Base-by-base conservation (phyloP, 1,284 basidiomycete genomes). In the Cystobasidium pallidum region DNA sequence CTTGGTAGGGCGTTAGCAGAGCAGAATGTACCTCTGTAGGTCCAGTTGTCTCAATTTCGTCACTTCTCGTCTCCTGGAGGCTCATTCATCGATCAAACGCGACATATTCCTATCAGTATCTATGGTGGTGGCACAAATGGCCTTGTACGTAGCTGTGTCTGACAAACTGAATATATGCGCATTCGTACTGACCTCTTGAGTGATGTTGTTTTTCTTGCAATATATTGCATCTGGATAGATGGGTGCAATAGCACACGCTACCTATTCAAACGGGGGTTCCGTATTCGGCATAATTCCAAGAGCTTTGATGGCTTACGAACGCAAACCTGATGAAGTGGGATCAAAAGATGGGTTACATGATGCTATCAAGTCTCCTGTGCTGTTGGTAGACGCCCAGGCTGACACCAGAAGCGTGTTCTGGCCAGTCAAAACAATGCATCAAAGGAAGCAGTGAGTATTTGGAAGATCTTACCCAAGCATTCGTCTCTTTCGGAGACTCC, bases 121-220 rank as follows among this genome's bases (percentile, higher is more conserved):
- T 71, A 71, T 32, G 68, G 68, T 26, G 68, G 68, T 32, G 68
- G 68, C 24, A 71, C 68, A 24, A 71, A 71, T 55, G 68, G 68
- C 19, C 68, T 71, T 3, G 68, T 71, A 26, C 11, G 68, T 36
- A 13, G 0, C 26, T 4, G 11, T n/a, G 13, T 66, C 15, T n/a
- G n/a, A n/a, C n/a, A n/a, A n/a, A n/a, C n/a, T n/a, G n/a, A n/a
- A n/a, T n/a, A n/a, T n/a, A n/a, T n/a, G n/a, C n/a, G n/a, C n/a
- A n/a, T n/a, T n/a, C n/a, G n/a, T n/a, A n/a, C n/a, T n/a, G n/a
- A n/a, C n/a, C n/a, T n/a, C n/a, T n/a, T n/a, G n/a, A n/a, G n/a
- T n/a, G n/a, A n/a, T n/a, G n/a, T n/a, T n/a, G n/a, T n/a, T n/a
- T n/a, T n/a, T n/a, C n/a, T n/a, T n/a, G n/a, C n/a, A n/a, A n/a